Conservation (phyloP, 208 protist genomes). For the Naegleria fowleri region DNA sequence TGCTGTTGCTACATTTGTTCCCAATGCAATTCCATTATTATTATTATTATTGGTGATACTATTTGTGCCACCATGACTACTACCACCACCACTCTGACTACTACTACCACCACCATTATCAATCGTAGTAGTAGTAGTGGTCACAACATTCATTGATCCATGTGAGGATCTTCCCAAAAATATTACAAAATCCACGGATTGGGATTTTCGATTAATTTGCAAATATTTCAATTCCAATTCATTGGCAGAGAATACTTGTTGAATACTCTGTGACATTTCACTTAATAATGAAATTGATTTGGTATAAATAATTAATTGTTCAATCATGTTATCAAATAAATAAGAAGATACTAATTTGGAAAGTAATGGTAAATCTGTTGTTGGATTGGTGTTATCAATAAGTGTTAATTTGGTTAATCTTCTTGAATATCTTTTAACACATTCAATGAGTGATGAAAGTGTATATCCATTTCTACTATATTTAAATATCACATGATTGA, state of each 20-base stretch:
- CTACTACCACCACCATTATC: no score
- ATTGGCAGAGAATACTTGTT: background rate
- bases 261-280: background rate
- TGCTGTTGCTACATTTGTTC: no score
- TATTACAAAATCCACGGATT: background rate
- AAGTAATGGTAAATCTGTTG: background rate
- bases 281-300: background rate
- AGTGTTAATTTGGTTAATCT: background rate
- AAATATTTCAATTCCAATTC: background rate
- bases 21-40: no score
- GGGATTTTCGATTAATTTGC: background rate
- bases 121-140: no score
- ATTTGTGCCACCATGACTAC: no score
- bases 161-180: background rate
- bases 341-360: background rate
- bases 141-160: no score
- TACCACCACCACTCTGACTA: no score
- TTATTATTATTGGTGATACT: no score
- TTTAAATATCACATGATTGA: background rate
- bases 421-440: background rate
- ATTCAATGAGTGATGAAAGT: background rate
- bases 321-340: background rate
- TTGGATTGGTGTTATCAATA: background rate
- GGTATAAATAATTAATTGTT: background rate
- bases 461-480: background rate